Conservation (phyloP, 352 stramenopile genomes). For the Aphanomyces astaci region DNA sequence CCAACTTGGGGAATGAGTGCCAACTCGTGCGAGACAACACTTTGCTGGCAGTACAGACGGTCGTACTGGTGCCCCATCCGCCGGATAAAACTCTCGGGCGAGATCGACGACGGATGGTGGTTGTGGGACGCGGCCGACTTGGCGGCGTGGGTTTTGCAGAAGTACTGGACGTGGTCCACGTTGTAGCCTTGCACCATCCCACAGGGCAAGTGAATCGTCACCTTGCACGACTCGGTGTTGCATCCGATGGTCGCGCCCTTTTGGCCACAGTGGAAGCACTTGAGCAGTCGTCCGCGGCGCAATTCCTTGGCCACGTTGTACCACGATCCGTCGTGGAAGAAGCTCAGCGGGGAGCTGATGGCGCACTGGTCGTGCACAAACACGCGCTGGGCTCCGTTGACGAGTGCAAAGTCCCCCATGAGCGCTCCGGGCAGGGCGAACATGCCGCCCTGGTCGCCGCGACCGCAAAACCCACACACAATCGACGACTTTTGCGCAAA, state of each 20-base stretch:
- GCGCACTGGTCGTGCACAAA: constrained; percentile 84
- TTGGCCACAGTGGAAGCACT: constrained; percentile 57
- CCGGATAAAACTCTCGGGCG: constrained; percentile 14
- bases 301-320: constrained; percentile 82
- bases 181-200: constrained; percentile 26
- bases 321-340: constrained; percentile 66
- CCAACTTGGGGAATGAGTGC: constrained; percentile 68
- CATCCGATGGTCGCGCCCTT: constrained; percentile 74
- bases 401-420: constrained; percentile 63
- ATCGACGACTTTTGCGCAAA: constrained; percentile 57
- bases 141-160: constrained; percentile 5
- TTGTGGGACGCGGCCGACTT: neutral
- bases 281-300: constrained; percentile 56
- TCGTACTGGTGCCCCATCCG: constrained; percentile 17
- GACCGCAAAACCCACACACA: constrained; percentile 67
- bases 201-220: constrained; percentile 81
- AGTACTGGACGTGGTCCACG: constrained; percentile 21
- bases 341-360: constrained; percentile 75
- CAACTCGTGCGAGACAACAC: constrained; percentile 31
- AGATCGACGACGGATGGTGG: neutral
- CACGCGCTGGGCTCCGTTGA: constrained; percentile 54
- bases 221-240: constrained; percentile 43
- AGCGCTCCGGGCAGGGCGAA: constrained; percentile 68
- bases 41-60: constrained; percentile 19
- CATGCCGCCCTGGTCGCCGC: constrained; percentile 57